Evolutionary conservation across 2,329 filamentous ascomycete genomes (phyloP), one percentile per base, ranked within the genome.

Genomic region (Passalora sequoiae): DNA sequence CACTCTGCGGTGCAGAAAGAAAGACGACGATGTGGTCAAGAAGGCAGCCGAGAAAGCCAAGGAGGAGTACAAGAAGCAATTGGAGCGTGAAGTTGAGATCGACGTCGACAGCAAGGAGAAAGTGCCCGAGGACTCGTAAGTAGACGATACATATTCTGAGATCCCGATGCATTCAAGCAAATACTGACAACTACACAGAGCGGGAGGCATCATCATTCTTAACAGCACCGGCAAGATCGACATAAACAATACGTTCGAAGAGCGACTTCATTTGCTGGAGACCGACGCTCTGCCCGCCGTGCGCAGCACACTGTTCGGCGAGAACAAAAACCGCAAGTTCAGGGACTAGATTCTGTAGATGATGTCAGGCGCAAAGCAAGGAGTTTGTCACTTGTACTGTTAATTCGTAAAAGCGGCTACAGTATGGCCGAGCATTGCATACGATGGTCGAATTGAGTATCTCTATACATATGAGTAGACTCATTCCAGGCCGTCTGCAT

Each of bases 161-260:
- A 4, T 38, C 10, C n/a, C 9, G 15, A 25, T 8, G 4, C 15
- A 12, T 41, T 40, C 33, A 46, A 22, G 13, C 27, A 27, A 31
- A 39, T 16, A 40, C 60, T 66, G 50, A 65, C 58, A 8, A 20
- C 17, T 25, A 47, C 39, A 49, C 56, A 97, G 92, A 60, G 77
- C 89, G 47, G 92, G 92, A 48, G 92, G 92, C 59, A 76, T 94
- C 45, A 66, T 78, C 46, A 81, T 98, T 54, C 70, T 94, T 43
- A 88, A 89, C 53, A 83, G 85, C 56, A 76, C 76, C 54, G 92
- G 92, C 65, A 96, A 91, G 77, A 97, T 98, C 65, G 89, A 95
- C 61, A 91, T 98, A 68, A 89, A 96, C 78, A 97, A 98, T 75
- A 97, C 92, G 43, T 86, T 97, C 57, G 92, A 97, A 66, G 86